Conservation (phyloP, 2,329 filamentous ascomycete species). For the Aciculosporium take region DNA sequence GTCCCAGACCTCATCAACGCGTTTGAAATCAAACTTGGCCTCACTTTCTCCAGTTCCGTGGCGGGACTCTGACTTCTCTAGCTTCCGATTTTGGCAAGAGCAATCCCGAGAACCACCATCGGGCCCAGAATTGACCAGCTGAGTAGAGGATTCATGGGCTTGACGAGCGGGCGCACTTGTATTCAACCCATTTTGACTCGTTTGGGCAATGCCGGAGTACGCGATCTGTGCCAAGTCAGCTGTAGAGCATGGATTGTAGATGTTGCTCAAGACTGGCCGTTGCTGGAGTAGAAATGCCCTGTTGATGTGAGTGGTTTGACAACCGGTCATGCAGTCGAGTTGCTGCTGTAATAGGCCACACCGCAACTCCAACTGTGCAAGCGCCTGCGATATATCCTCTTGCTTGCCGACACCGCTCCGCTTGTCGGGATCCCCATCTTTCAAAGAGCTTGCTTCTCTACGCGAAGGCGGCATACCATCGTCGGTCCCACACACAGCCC, state of each 20-base stretch:
- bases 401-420: not conserved
- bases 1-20: constrained; percentile 42
- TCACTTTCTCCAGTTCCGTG: constrained; percentile 9
- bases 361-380: constrained; percentile 4
- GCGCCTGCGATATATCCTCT: constrained; percentile 1
- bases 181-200: not conserved
- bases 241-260: not conserved
- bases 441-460: not conserved
- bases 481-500: not conserved
- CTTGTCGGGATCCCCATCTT: not conserved
- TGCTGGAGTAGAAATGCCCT: not conserved
- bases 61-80: not conserved
- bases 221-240: not conserved
- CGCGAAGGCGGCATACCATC: not conserved
- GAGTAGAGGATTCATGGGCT: not conserved
- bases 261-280: not conserved
- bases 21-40: constrained; percentile 28
- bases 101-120: not conserved
- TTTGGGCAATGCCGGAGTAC: not conserved
- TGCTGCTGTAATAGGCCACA: constrained; percentile 2
- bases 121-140: not conserved
- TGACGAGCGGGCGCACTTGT: not conserved
- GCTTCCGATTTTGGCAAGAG: not conserved
- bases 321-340: not conserved
- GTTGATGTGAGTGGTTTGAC: not conserved